Base-by-base conservation (phyloP, 768 basidiomycete species). In the Boletus pseudo-olivaceus region DNA sequence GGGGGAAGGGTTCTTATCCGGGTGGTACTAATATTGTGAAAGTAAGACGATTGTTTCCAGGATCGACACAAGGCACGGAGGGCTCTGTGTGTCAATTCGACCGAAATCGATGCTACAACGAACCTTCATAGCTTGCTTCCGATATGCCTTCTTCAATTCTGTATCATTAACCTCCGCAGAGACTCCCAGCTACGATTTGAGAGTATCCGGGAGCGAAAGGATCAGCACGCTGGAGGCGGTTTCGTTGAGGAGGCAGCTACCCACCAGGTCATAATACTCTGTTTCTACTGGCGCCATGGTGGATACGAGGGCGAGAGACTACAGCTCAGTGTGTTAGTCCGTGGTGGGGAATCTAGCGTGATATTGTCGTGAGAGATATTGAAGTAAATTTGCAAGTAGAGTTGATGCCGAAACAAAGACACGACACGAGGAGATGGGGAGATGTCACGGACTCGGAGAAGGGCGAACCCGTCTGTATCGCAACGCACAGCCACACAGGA, bases 111-210 rank as follows among this genome's bases (percentile, higher is more conserved):
- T 23, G 48, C 30, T 12, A 43, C 46, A 30, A 73, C 78, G 57
- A 53, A 90, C 93, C 80, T 89, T 89, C 81, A 98, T 95, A 20
- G 96, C 94, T 63, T 89, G 86, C 71, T 88, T 96, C 60, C 96
- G 77, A 72, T 98, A 98, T 2, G 90, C 95, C 73, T 94, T 98
- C 80, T 98, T 98, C 60, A 98, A 73, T 51, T 84, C 82, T 0
- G 83, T 88, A 59, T 92, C 90, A 61, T 84, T 82, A 34, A 81
- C 90, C 63, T 93, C 88, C 32, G 82, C 76, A 1, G 77, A 56
- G 17, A 94, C 88, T 20, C 79, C 85, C 37, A 94, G 76, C 90
- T 92, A 68, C 35, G 41, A 15, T 46, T 33, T 34, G 27, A 39
- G 37, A 17, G 41, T 1, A 44, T 32, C 26, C 41, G 17, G 17